These are phyloP conservation scores for Umbilicus rupestris DNA, from an alignment of 164 flowering plant genomes.

Conservation along the genomic window DNA sequence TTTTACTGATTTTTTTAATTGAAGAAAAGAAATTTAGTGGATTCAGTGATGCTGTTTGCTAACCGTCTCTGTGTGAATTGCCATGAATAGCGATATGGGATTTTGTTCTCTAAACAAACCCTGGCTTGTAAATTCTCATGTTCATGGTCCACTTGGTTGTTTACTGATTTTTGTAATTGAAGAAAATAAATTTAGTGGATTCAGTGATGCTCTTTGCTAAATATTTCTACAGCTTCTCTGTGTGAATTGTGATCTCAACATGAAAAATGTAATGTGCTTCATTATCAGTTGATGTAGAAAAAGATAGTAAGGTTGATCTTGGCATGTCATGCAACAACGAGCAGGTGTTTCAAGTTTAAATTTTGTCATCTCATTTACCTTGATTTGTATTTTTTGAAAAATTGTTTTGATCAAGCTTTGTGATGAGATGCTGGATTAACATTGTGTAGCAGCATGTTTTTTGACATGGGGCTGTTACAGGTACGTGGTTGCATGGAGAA, in stretches of 20 bases:
- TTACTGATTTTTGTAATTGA: neutral
- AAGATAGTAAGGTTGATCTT: no score
- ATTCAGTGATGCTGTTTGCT: neutral
- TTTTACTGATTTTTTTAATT: neutral
- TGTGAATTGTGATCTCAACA: neutral
- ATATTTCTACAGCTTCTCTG: no score
- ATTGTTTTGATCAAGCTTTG: neutral
- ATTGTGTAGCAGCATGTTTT: neutral
- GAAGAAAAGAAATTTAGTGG: neutral
- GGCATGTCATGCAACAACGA: no score
- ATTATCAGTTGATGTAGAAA: no score
- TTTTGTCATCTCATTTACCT: neutral
- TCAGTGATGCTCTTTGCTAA: neutral
- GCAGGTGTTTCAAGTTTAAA: neutral
- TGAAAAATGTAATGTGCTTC: neutral
- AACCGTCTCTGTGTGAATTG: neutral
- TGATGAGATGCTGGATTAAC: neutral
- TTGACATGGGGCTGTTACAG: constrained; percentile 23
- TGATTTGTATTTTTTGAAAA: neutral
- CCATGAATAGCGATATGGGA: neutral
- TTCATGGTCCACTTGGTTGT: neutral
- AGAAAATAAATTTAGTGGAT: neutral
- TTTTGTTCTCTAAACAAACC: no score
- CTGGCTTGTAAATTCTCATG: neutral
- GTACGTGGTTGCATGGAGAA: constrained; percentile 95